phyloP scores from a whole-genome alignment of 108 stramenopile species.

The Cyclotella cryptica region DNA sequence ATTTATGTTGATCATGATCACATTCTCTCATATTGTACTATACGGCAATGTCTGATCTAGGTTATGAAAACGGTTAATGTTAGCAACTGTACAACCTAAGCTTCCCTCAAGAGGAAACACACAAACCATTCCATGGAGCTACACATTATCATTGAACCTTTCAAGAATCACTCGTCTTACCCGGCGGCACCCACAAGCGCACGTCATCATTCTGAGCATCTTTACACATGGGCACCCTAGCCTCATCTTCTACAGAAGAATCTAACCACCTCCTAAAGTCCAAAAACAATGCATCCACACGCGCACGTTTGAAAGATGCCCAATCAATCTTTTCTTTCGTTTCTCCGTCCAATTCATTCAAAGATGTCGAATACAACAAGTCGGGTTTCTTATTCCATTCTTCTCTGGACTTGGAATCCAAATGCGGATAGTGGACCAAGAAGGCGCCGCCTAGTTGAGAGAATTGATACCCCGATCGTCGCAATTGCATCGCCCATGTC shows the following conservation, averaged over 20 bases:
- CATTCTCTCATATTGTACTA: too few relatives aligned
- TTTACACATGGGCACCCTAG: conserved; percentile 60
- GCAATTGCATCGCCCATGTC: conserved; percentile 80
- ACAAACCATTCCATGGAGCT: background rate
- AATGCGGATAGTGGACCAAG: conserved; percentile 84
- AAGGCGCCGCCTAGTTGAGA: conserved; percentile 76
- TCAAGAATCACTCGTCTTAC: conserved; percentile 1
- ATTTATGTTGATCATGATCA: too few relatives aligned
- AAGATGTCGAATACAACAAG: conserved; percentile 15
- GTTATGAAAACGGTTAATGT: too few relatives aligned
- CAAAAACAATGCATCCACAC: conserved; percentile 78
- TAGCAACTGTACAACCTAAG: too few relatives aligned
- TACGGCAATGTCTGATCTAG: too few relatives aligned
- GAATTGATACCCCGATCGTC: conserved; percentile 66
- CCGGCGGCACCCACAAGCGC: conserved; percentile 63
- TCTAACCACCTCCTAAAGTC: conserved; percentile 75
- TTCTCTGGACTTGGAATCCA: conserved; percentile 65
- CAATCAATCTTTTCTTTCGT: conserved; percentile 44
- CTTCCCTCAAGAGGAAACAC: background rate
- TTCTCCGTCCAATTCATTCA: conserved; percentile 12
- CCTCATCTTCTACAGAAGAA: conserved; percentile 50
- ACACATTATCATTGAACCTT: background rate
- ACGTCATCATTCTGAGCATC: conserved; percentile 76
- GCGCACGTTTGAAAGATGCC: conserved; percentile 64
- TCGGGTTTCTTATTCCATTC: conserved; percentile 78